Base-by-base conservation (phyloP, 148 eudicot genomes). In the Rhododendron simsii region DNA sequence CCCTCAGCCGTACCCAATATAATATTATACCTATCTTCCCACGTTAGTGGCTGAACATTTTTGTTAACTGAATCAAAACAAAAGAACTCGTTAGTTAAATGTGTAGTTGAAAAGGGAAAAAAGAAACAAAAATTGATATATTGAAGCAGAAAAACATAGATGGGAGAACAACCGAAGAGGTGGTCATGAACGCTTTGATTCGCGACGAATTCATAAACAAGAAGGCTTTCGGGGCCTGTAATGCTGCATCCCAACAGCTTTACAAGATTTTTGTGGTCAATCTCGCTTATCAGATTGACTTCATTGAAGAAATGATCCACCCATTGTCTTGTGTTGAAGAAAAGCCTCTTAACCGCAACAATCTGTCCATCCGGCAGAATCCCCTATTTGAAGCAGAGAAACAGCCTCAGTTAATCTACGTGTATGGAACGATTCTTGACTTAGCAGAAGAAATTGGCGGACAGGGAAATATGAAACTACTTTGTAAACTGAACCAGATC, bases 271-370 rank as follows among this genome's bases (percentile, higher is more conserved):
- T 84, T 88, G 89, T 93, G 95, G 48, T 90, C 47, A 26, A 93
- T 90, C 61, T 85, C 86, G 65, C 93, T 93, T 51, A 93, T 92
- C 45, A 93, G 57, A 84, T 92, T 90, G 80, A 93, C 90, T 81
- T 93, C 95, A 35, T 93, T 93, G 59, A 89, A 93, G 88, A 93
- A 91, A 84, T 93, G 89, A 41, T 90, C 92, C 11, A 87, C 93
- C 91, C 92, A 89, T 48, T 92, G 93, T 77, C 67, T 88, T 18
- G 91, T 92, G 44, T 90, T 93, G 85, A 85, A 91, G 87, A 93
- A 89, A 16, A 93, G 91, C 89, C 95, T 91, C 88, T 93, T 93
- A 14, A 92, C 83, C 4, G 95, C 95, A 81, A 92, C 87, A 8
- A 37, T 67, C 15, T 53, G 84, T 30, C 95, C 93, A 85, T 87